Evolutionary conservation across 2,329 filamentous ascomycete genomes (phyloP).

Genomic region (Sporothrix brunneoviolacea): DNA sequence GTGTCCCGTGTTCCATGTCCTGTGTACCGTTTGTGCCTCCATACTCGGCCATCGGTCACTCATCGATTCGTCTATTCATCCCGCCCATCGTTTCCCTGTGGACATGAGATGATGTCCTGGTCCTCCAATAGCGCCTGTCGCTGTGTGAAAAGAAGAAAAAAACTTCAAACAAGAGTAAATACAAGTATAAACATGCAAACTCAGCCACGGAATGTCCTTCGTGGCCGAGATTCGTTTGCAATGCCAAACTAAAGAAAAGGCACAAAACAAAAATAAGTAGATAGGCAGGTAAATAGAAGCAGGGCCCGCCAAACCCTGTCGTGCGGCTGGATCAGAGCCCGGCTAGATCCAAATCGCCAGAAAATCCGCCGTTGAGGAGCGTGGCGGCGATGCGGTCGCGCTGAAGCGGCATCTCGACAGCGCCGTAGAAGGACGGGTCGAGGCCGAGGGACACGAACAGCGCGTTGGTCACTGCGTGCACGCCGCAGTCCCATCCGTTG

Average conservation of each 20-base stretch:
- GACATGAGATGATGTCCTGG: no score
- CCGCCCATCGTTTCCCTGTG: no score
- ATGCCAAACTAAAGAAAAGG: no score
- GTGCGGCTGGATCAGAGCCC: constrained; percentile 24
- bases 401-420: constrained; percentile 51
- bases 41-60: no score
- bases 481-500: constrained; percentile 70
- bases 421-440: constrained; percentile 44
- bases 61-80: no score
- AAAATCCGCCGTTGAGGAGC: constrained; percentile 61
- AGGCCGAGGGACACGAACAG: constrained; percentile 53
- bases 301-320: not conserved
- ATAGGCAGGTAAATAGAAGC: not conserved
- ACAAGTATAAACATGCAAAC: not conserved
- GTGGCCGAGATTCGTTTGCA: no score
- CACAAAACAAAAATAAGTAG: constrained; percentile 1
- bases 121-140: constrained; percentile 9
- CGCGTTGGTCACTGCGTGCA: constrained; percentile 68
- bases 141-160: not conserved
- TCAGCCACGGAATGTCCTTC: no score
- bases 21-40: not conserved
- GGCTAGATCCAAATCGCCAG: constrained; percentile 48
- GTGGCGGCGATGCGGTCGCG: constrained; percentile 57
- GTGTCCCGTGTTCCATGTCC: not conserved
- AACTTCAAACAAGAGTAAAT: constrained; percentile 1